Conservation (phyloP, 495 filamentous ascomycete genomes). For the Xylaria acuta region DNA sequence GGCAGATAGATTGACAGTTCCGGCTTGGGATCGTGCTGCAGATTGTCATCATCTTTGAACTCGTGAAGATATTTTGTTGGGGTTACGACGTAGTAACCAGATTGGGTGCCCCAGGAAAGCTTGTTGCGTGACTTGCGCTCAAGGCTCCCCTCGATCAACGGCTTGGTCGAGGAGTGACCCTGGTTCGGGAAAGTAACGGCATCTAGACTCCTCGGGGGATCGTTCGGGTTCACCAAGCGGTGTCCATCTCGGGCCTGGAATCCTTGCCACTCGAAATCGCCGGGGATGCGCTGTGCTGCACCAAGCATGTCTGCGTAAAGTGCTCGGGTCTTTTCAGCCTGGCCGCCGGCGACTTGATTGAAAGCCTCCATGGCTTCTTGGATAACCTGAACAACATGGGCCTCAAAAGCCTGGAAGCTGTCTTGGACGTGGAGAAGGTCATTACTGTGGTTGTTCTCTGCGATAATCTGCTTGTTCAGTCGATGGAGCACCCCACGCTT, state of each 20-base stretch:
- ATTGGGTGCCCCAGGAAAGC: slow-evolving; percentile 74
- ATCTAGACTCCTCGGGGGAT: slow-evolving; percentile 71
- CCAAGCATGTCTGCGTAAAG: slow-evolving; percentile 85
- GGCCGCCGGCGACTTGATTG: slow-evolving; percentile 74
- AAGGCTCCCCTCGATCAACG: slow-evolving; percentile 84
- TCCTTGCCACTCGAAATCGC: slow-evolving; percentile 91
- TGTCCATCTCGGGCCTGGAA: slow-evolving; percentile 73
- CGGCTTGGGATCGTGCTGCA: slow-evolving; percentile 78
- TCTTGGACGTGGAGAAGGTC: slow-evolving; percentile 89
- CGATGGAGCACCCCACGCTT: slow-evolving; percentile 81
- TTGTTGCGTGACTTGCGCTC: slow-evolving; percentile 86
- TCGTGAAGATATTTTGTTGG: slow-evolving; percentile 88
- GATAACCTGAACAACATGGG: slow-evolving; percentile 80
- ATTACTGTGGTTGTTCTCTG: slow-evolving; percentile 93
- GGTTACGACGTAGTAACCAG: slow-evolving; percentile 89
- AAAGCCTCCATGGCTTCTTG: slow-evolving; percentile 83
- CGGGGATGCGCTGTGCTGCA: slow-evolving; percentile 77
- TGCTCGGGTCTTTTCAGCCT: slow-evolving; percentile 77
- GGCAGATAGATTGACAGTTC: slow-evolving; percentile 92
- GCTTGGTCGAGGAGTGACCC: slow-evolving; percentile 76
- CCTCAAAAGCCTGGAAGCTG: slow-evolving; percentile 87
- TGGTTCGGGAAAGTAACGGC: slow-evolving; percentile 86
- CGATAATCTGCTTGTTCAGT: slow-evolving; percentile 86
- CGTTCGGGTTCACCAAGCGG: slow-evolving; percentile 79
- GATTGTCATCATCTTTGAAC: slow-evolving; percentile 91